phyloP scores from a whole-genome alignment of 2,329 filamentous ascomycete species.

The Fusarium musae region DNA sequence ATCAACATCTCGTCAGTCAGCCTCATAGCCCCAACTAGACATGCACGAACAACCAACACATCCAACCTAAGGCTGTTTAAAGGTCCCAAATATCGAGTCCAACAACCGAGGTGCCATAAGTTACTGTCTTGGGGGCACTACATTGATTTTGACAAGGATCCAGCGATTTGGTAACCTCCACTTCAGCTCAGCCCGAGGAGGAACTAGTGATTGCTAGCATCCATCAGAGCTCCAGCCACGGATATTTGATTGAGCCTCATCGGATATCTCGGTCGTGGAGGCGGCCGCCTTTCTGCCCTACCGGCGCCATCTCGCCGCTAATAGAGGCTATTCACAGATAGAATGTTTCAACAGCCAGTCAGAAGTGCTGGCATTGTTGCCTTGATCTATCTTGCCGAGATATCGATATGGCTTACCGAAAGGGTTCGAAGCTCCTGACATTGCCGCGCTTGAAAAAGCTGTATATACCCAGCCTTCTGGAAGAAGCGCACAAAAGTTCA shows the following conservation, averaged over 20 bases:
- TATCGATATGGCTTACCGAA: neutral
- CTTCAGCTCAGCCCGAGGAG: constrained; percentile 5
- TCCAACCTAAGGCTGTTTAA: neutral
- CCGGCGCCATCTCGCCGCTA: neutral
- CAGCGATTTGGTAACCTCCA: constrained; percentile 1
- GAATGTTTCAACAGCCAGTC: neutral
- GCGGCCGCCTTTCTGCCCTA: neutral
- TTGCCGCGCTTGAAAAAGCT: too few relatives aligned
- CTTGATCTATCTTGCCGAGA: neutral
- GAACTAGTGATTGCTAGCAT: constrained; percentile 1
- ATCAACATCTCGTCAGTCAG: constrained; percentile 8
- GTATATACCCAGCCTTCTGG: neutral
- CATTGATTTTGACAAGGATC: neutral
- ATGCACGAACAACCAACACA: constrained; percentile 2
- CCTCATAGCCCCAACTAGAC: constrained; percentile 5
- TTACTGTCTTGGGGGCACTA: neutral
- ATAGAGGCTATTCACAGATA: neutral
- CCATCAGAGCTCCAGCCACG: neutral
- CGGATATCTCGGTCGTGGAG: neutral
- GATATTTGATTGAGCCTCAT: constrained; percentile 1
- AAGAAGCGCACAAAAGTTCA: neutral
- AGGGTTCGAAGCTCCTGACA: neutral
- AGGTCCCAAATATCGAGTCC: neutral
- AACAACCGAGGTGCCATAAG: neutral
- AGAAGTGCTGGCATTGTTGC: neutral